Base-by-base conservation (phyloP, 129 eudicot genomes). In the Kitagawia praeruptora region DNA sequence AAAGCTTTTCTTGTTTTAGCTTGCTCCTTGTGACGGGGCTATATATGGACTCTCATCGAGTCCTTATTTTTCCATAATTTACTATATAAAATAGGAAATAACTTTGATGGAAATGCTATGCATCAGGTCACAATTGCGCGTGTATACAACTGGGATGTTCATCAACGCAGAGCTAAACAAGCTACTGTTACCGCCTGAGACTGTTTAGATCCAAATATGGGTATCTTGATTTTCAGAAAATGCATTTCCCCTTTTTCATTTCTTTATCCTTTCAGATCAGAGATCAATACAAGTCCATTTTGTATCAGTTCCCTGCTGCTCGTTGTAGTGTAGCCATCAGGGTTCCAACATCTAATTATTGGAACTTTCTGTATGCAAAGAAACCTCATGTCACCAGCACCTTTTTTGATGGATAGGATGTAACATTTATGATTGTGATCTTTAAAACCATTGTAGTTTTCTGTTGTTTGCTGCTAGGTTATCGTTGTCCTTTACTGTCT, bases 121-220 rank as follows among this genome's bases (percentile, higher is more conserved):
- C 54, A 34, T 77, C 89, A 95, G 99, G 99, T 95, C 70, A 92
- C 99, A 13, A 90, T 92, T 74, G 99, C 99, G 54, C 99, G 99
- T 44, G 94, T 95, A 51, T 95, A 90, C 85, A 95, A 95, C 75
- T 95, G 99, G 98, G 97, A 92, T 83, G 97, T 95, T 45, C 99
- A 92, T 84, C 97, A 92, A 48, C 94, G 99, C 31, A 89, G 94
- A 87, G 75, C 81, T 69, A 85, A 79, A 70, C 92, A 89, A 82
- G 80, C 92, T 58, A 58, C 67, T 58, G 67, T n/a, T 8, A n/a
- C 67, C 25, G 67, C 67, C 67, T 58, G 67, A 58, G 34, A 58
- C 67, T 58, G 67, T 58, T n/a, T 58, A 58, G 67, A 58, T 2
- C 34, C 34, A n/a, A 1, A n/a, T 58, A 0, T 9, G 67, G 67